phyloP scores from a whole-genome alignment of 163 green algal genomes.

The Picocystis sp. region DNA sequence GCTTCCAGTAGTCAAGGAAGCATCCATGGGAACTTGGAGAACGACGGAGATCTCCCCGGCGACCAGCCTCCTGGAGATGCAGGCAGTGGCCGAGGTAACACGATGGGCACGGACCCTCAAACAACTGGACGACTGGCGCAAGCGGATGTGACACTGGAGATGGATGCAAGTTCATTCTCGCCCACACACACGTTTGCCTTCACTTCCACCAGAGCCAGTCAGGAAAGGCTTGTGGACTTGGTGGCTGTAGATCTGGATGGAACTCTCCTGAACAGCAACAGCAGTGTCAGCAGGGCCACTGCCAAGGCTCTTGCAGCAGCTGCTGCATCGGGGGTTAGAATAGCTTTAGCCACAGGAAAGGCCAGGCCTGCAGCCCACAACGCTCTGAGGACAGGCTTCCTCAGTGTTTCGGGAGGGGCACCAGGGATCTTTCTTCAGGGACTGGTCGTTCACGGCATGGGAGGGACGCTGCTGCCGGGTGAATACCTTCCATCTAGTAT shows the following conservation, averaged over 20 bases:
- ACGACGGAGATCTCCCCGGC: neutral
- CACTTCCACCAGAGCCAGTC: too few relatives aligned
- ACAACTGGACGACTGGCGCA: neutral
- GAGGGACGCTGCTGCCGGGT: constrained; percentile 31
- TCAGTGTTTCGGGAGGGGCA: constrained; percentile 21
- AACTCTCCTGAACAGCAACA: constrained; percentile 70
- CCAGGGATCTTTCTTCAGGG: constrained; percentile 86
- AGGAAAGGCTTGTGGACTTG: constrained; percentile 15
- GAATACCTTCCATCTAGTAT: constrained; percentile 14
- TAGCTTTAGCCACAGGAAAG: constrained; percentile 79
- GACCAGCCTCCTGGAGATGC: constrained; percentile 6
- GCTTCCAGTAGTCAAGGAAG: neutral
- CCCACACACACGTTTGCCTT: neutral
- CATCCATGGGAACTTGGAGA: neutral
- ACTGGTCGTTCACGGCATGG: constrained; percentile 54
- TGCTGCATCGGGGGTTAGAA: constrained; percentile 30
- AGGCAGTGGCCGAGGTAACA: neutral
- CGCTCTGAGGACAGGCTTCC: too few relatives aligned
- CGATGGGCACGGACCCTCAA: neutral
- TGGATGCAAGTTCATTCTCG: neutral
- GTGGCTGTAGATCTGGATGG: constrained; percentile 90
- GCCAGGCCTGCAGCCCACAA: constrained; percentile 10
- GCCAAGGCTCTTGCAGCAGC: constrained; percentile 38
- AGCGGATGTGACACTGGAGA: neutral
- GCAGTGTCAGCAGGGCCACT: constrained; percentile 36